Evolutionary conservation across 2,329 filamentous ascomycete species (phyloP), one percentile per base, ranked within the genome.

Genomic region (Penicillium brevicompactum): DNA sequence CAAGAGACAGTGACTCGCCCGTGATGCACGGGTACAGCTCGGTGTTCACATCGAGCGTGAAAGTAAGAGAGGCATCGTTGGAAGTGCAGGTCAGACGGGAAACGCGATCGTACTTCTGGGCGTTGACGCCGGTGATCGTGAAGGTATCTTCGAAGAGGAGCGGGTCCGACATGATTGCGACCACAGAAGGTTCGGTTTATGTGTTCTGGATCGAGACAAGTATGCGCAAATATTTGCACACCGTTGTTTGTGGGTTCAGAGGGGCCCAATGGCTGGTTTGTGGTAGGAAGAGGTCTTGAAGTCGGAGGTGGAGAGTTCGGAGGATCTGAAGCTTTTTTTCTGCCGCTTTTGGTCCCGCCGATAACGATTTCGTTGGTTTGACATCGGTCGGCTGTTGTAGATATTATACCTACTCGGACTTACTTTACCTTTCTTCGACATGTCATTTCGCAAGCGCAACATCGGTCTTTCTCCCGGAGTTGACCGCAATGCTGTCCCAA

Each of bases 121-220:
- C 84, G 79, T 96, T 90, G 73, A 91, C 80, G 52, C 84, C 78
- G 64, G 86, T 93, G 68, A 97, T 83, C 58, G 84, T 89, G 83
- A 97, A 97, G 68, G 85, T 88, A 72, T 96, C 92, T 78, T 97
- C 92, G 78, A 95, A 96, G 75, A 97, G 90, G 69, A 94, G 88
- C 55, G 92, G 88, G 79, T 97, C 93, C 65, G 89, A 88, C 76
- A 91, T 86, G 64, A 78, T 81, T 66, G 78, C 76, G 60, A 78
- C 71, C 76, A 47, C 49, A 31, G 54, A 43, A 10, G 24, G 47
- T 46, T 46, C 21, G 22, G 47, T 16, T 21, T 51, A 41, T 40
- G 10, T 8, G 11, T 5, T 21, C 16, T 10, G 7, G 22, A 11
- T 41, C 8, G 9, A 18, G 24, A 5, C 1, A 8, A 11, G 14